phyloP scores from a whole-genome alignment of 257 asterid species.

The Lycium ferocissimum region DNA sequence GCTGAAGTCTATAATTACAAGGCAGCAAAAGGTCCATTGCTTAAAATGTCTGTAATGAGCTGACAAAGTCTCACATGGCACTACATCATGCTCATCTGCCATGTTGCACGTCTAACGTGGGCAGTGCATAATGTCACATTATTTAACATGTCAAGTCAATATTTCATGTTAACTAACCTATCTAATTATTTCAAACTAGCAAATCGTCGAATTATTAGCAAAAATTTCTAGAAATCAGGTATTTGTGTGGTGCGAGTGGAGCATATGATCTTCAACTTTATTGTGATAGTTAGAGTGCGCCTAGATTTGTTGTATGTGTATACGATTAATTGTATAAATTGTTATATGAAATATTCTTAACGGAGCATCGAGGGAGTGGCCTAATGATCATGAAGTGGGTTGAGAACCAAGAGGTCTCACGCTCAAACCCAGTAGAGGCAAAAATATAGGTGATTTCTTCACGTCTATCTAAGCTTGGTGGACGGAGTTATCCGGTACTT shows the following conservation, averaged over 20 bases:
- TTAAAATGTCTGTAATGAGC: conserved; percentile 4
- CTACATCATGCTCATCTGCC: background rate
- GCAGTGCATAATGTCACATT: background rate
- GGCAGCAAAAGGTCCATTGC: background rate
- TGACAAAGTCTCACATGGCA: background rate
- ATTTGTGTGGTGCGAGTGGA: background rate
- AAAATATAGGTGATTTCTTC: background rate
- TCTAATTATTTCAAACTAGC: background rate
- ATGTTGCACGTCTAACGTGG: background rate
- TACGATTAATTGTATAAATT: background rate
- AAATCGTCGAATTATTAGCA: background rate
- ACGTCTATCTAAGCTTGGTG: background rate
- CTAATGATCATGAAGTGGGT: background rate
- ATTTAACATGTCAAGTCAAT: conserved; percentile 9
- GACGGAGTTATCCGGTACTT: background rate
- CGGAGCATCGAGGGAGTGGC: background rate
- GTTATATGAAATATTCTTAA: background rate
- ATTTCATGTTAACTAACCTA: background rate
- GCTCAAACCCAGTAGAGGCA: background rate
- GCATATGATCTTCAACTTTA: background rate
- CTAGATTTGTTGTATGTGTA: background rate
- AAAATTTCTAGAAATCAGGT: background rate
- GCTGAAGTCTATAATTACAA: background rate
- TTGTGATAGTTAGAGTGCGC: background rate
- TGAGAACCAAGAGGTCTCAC: background rate